Percentiles rank a stretch among this genome's conserved stretches.
Conservation (phyloP, 371 early-diverging fungal species). For the Apophysomyces trapeziformis region DNA sequence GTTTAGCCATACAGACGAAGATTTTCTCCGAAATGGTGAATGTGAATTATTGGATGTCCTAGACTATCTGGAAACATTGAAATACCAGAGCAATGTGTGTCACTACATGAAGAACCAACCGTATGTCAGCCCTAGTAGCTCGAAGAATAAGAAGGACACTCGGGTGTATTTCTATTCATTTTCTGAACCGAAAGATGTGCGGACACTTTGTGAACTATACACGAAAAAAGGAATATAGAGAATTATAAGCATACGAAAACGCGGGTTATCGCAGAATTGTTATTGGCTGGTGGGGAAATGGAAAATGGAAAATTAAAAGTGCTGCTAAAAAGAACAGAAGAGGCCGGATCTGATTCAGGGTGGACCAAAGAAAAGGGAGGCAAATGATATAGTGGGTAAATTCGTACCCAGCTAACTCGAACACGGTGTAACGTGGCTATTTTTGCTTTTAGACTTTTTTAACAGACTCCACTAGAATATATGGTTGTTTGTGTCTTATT, state of each 20-base stretch:
- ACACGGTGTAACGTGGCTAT: not conserved
- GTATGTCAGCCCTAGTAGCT: slow-evolving; percentile 19
- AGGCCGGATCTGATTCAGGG: not conserved
- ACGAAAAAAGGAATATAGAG: not conserved
- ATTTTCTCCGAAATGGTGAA: slow-evolving; percentile 38
- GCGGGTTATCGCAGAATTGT: too few species aligned
- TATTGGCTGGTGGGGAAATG: too few species aligned
- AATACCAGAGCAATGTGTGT: slow-evolving; percentile 52
- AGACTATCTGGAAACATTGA: slow-evolving; percentile 49
- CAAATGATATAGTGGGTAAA: not conserved
- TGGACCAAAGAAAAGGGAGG: not conserved
- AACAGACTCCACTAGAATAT: not conserved
- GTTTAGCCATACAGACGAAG: slow-evolving; percentile 24
- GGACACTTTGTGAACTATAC: not conserved
- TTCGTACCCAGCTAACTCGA: not conserved
- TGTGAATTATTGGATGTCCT: slow-evolving; percentile 54
- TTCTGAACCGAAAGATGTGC: not conserved
- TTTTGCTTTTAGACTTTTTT: not conserved
- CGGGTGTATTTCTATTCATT: not conserved
- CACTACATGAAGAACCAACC: slow-evolving; percentile 57
- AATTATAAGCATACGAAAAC: not conserved
- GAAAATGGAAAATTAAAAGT: too few species aligned
- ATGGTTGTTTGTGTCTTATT: not conserved
- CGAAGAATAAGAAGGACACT: not conserved
- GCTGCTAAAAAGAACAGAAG: too few species aligned